phyloP scores from a whole-genome alignment of 192 early-diverging fungal species.

The Chytriomyces confervae region DNA sequence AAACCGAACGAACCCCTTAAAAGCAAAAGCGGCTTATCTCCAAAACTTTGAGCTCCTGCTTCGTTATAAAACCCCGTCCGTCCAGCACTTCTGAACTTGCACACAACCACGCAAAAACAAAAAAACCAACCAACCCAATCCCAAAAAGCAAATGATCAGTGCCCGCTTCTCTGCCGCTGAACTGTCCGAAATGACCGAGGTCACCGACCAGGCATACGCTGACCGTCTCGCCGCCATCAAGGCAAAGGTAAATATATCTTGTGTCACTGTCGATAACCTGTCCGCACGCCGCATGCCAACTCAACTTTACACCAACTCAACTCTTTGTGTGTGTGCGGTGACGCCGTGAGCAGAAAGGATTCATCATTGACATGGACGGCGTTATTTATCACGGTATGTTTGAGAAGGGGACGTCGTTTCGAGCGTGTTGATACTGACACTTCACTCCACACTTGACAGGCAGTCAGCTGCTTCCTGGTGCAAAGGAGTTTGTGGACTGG shows the following conservation, averaged over 20 bases:
- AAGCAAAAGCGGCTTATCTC: no score
- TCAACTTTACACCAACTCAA: no score
- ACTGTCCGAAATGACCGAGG: constrained; percentile 35
- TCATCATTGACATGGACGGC: constrained; percentile 69
- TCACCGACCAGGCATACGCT: constrained; percentile 27
- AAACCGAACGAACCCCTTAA: no score
- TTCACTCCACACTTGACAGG: constrained; percentile 29
- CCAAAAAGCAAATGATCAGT: constrained; percentile 1
- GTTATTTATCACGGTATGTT: constrained; percentile 64
- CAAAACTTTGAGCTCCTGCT: no score
- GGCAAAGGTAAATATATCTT: constrained; percentile 18
- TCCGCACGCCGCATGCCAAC: not conserved
- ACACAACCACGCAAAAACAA: no score
- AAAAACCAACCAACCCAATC: no score
- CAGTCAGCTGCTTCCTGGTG: constrained; percentile 56
- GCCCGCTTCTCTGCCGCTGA: constrained; percentile 10
- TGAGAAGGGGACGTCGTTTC: not conserved
- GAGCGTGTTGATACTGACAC: not conserved
- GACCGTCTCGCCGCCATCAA: constrained; percentile 32
- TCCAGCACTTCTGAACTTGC: not conserved
- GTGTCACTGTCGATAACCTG: not conserved
- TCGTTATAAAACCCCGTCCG: not conserved
- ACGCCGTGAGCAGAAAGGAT: constrained; percentile 43
- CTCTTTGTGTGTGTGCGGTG: not conserved
- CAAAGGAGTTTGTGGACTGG: constrained; percentile 62